Base-by-base conservation (phyloP, 2,329 filamentous ascomycete genomes). In the Epicoccum nigrum region DNA sequence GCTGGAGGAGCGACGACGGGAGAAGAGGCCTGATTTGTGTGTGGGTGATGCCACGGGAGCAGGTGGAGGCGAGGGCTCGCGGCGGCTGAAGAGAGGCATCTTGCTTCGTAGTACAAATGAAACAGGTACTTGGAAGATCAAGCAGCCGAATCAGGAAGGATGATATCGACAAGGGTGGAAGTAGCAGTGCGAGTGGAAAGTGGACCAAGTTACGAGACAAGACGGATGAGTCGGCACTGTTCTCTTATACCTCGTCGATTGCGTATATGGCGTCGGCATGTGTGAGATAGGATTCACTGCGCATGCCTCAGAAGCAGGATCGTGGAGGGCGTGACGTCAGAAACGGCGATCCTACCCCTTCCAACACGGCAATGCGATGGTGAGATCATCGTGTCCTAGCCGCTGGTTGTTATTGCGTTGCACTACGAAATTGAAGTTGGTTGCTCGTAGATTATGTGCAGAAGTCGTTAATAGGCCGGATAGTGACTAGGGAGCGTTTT, bases 61-160 rank as follows among this genome's bases (percentile, higher is more conserved):
- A 1, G 59, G 60, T 17, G 67, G 59, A 2, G 66, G 60, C 7
- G 65, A 55, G 4, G 62, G 56, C 8, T 60, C 56, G 60, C 60
- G 67, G 48, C 58, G 64, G 55, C 64, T 60, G 59, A 73, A 74
- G 56, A 74, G 63, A 59, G 70, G 69, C 71, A 74, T 74, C 20
- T 2, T 42, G 8, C 16, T 11, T 31, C 33, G 31, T 5, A 7
- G n/a, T n/a, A n/a, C n/a, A n/a, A n/a, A n/a, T n/a, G 19, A 32
- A 28, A 7, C 11, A 16, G 7, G 27, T 13, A 32, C 30, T 45
- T 51, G 21, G 13, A 23, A 23, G 3, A 19, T 33, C 31, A 33
- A 17, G 3, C 19, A 15, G 11, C 28, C 15, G 30, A 12, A 16
- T 45, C 16, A 8, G 31, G n/a, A 35, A 45, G n/a, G 15, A 21